These are phyloP conservation scores for Elaeis guineensis DNA, from an alignment of 176 grass and related monocot species.

Conservation along the genomic window DNA sequence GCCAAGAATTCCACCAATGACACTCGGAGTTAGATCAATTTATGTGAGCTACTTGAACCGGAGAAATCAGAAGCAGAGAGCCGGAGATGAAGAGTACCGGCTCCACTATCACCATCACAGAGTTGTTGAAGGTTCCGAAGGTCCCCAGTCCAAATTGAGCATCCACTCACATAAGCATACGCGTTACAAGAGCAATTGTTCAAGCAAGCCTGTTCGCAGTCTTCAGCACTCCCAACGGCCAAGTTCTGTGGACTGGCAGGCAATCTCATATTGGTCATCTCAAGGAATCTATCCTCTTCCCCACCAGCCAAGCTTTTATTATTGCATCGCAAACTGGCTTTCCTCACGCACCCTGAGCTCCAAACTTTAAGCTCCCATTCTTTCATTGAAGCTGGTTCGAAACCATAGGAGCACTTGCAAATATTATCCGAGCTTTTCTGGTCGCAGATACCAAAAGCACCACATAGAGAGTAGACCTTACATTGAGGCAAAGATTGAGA, in stretches of 20 bases:
- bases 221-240: slow-evolving; percentile 1
- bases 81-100: slow-evolving; percentile 17
- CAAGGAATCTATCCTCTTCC: slow-evolving; percentile 31
- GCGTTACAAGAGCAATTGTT: slow-evolving; percentile 30
- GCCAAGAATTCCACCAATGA: not conserved
- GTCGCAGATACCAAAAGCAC: slow-evolving; percentile 32
- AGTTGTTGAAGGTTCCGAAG: slow-evolving; percentile 12
- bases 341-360: slow-evolving; percentile 29
- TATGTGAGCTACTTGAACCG: not conserved
- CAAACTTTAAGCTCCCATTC: slow-evolving; percentile 21
- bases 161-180: slow-evolving; percentile 10
- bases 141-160: slow-evolving; percentile 25
- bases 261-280: slow-evolving; percentile 23
- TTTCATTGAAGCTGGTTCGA: not conserved
- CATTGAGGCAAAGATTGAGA: no score
- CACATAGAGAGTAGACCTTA: no score
- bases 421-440: not conserved
- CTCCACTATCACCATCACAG: slow-evolving; percentile 12
- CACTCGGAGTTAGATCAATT: not conserved
- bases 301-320: not conserved
- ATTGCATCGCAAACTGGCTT: slow-evolving; percentile 16
- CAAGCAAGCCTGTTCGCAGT: slow-evolving; percentile 34
- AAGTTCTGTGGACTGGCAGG: slow-evolving; percentile 14
- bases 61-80: slow-evolving; percentile 18
- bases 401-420: slow-evolving; percentile 14